Evolutionary conservation across 1,139 yeast species (phyloP), one percentile per base, ranked within the genome.

Genomic region (Taphrina betulina): DNA sequence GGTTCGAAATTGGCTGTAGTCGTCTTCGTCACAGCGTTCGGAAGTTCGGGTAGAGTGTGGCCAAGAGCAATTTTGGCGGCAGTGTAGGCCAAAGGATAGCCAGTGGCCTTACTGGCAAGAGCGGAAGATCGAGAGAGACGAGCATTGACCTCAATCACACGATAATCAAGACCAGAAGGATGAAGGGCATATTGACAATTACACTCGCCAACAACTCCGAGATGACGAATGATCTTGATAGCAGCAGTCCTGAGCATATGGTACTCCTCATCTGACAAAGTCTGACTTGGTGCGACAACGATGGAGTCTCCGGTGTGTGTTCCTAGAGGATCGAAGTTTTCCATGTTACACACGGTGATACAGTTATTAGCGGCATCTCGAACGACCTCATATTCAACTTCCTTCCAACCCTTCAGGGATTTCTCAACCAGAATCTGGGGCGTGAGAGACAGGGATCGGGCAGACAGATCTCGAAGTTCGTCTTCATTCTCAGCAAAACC

Each of bases 201-300:
- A 81, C 98, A 92, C 75, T 92, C 98, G 72, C 98, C 98, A 65
- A 92, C 96, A 63, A 92, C 98, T 68, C 98, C 98, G 69, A 92
- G 78, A 68, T 92, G 98, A 73, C 97, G 88, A 66, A 92, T 92
- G 67, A 92, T 88, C 73, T 92, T 92, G 70, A 92, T 88, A 51
- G 98, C 98, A 59, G 98, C 95, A 58, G 95, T 78, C 76, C 98
- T 84, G 69, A 92, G 81, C 97, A 92, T 90, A 73, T 92, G 95
- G 72, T 88, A 92, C 70, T 92, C 98, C 71, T 90, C 95, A 71
- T 92, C 98, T 48, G 95, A 85, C 65, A 92, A 76, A 43, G 98
- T 92, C 74, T 92, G 98, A 40, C 97, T 89, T 53, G 98, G 98
- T 57, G 98, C 98, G 67, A 92, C 96, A 57, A 92, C 98, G 68